These are phyloP conservation scores for Starmera quercuum DNA, from an alignment of 805 yeast genomes.

Conservation along the genomic window DNA sequence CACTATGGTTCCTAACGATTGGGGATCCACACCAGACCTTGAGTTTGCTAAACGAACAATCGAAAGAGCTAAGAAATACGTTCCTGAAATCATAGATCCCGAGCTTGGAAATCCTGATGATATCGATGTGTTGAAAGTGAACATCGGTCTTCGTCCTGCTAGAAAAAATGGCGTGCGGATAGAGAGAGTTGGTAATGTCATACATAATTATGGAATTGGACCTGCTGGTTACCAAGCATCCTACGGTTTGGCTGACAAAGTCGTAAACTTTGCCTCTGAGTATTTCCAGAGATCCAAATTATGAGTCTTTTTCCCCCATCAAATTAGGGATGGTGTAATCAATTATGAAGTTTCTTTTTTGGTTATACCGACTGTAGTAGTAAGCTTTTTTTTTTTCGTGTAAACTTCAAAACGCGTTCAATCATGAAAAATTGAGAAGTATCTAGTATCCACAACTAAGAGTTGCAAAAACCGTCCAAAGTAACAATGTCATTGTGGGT, in stretches of 20 bases:
- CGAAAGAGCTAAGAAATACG: slow-evolving; percentile 17
- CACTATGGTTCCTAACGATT: slow-evolving; percentile 21
- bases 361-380: not conserved
- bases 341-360: not conserved
- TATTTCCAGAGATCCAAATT: slow-evolving; percentile 18
- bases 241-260: slow-evolving; percentile 50
- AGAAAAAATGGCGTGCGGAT: slow-evolving; percentile 53
- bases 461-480: not conserved
- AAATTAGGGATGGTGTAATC: not conserved
- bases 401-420: not conserved
- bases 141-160: slow-evolving; percentile 65
- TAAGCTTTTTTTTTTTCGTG: too few species aligned
- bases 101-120: slow-evolving; percentile 22
- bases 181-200: slow-evolving; percentile 33
- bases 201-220: slow-evolving; percentile 67
- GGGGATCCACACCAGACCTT: slow-evolving; percentile 29
- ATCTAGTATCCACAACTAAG: not conserved
- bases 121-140: slow-evolving; percentile 40
- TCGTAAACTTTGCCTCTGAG: slow-evolving; percentile 27
- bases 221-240: slow-evolving; percentile 77
- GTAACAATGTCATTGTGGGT: slow-evolving; percentile 87
- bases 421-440: not conserved
- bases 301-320: not conserved
- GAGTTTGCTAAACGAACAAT: slow-evolving; percentile 39
- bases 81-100: slow-evolving; percentile 20